Evolutionary conservation across 345 rosid species (phyloP).

Genomic region (Salix udensis): DNA sequence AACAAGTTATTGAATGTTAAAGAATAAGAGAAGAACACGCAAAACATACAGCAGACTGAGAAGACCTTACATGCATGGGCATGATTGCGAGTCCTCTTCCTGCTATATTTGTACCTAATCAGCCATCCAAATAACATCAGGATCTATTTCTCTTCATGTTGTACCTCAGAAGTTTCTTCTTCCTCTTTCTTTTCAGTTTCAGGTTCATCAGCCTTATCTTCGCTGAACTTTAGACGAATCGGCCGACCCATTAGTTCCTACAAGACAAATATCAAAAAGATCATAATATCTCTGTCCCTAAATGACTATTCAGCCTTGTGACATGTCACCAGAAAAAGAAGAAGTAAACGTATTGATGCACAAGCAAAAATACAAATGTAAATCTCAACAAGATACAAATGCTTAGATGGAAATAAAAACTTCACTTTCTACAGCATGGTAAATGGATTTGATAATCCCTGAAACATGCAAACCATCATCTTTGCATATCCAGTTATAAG

Average conservation of each 20-base stretch:
- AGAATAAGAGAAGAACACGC: not conserved
- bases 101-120: slow-evolving; percentile 14
- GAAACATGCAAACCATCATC: too few species aligned
- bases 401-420: too few species aligned
- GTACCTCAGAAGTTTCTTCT: slow-evolving; percentile 18
- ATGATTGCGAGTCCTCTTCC: not conserved
- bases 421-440: too few species aligned
- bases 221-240: slow-evolving; percentile 59
- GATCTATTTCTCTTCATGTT: slow-evolving; percentile 27
- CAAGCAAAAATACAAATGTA: too few species aligned
- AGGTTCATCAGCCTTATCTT: slow-evolving; percentile 42
- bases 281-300: not conserved
- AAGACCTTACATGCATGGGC: slow-evolving; percentile 6
- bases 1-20: not conserved
- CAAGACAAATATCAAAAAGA: slow-evolving; percentile 16
- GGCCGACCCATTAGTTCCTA: slow-evolving; percentile 89
- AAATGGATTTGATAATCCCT: too few species aligned
- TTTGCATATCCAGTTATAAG: too few species aligned
- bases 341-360: not conserved
- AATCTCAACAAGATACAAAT: too few species aligned
- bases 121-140: not conserved
- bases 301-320: not conserved
- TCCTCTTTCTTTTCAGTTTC: slow-evolving; percentile 34
- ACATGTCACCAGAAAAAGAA: not conserved
- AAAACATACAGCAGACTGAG: slow-evolving; percentile 11